These are phyloP conservation scores for Colletotrichum eleusines DNA, from an alignment of 2,329 filamentous ascomycete species.

Conservation along the genomic window DNA sequence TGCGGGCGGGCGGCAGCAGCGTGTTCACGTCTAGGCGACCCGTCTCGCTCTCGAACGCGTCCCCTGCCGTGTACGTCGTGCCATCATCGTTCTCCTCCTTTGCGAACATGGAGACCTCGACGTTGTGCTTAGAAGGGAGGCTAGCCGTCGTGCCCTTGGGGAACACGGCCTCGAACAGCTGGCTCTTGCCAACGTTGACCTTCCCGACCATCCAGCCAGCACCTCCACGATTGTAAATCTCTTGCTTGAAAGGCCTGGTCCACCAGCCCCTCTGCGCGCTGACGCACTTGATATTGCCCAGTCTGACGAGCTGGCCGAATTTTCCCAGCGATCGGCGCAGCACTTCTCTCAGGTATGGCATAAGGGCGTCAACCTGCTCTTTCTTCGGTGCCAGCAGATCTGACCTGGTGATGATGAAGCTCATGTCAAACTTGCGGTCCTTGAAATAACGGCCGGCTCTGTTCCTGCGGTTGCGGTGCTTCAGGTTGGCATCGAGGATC, in stretches of 20 bases:
- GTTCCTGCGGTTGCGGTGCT: constrained; percentile 84
- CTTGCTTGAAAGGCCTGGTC: constrained; percentile 87
- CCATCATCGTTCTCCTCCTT: constrained; percentile 32
- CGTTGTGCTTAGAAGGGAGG: constrained; percentile 18
- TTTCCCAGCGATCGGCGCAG: constrained; percentile 81
- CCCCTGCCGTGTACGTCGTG: constrained; percentile 22
- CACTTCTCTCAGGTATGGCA: constrained; percentile 85
- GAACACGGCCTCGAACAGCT: constrained; percentile 87
- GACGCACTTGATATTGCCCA: constrained; percentile 89
- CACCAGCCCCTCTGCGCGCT: constrained; percentile 91
- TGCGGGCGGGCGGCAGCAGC: constrained; percentile 81
- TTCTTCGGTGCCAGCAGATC: constrained; percentile 89
- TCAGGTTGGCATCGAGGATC: constrained; percentile 78
- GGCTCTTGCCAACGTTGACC: constrained; percentile 96
- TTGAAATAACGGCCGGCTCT: constrained; percentile 73
- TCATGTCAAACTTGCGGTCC: constrained; percentile 80
- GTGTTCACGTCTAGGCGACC: constrained; percentile 56
- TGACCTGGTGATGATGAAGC: constrained; percentile 90
- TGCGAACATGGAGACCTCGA: constrained; percentile 40
- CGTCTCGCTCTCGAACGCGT: constrained; percentile 44
- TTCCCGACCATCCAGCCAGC: constrained; percentile 98
- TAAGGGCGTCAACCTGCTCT: constrained; percentile 84
- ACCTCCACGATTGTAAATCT: constrained; percentile 85
- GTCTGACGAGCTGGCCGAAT: constrained; percentile 75
- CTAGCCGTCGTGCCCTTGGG: constrained; percentile 71